Evolutionary conservation across 2,329 filamentous ascomycete species (phyloP), one percentile per base, ranked within the genome.

Genomic region (Trichoderma koningiopsis): DNA sequence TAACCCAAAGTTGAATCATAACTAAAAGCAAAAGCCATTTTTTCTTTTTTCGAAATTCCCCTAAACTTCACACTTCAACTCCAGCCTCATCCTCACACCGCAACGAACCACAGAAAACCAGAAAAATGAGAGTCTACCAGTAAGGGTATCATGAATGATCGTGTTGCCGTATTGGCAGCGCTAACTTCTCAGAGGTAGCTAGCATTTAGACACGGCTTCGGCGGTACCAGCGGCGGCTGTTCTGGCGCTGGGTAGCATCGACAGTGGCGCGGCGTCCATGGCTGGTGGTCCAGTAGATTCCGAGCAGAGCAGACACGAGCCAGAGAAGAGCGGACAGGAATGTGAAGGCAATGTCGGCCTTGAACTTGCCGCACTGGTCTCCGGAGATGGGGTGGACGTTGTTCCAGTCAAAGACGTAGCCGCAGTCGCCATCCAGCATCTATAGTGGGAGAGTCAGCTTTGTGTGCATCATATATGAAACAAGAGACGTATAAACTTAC

Each of bases 271-370:
- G 81, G 31, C 72, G 72, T 71, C 79, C 77, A 35, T 75, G 78
- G 71, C 81, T 80, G 70, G 81, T 83, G 24, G 85, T 81, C 85
- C 85, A 88, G 76, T 86, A 82, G 73, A 87, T 76, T 57, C 84
- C 87, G 55, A 92, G 75, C 24, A 91, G 75, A 19, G 85, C 85
- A 58, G 88, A 91, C 14, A 83, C 86, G 52, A 93, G 85, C 91
- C 91, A 94, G 75, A 89, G 83, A 72, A 92, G 84, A 68, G 90
- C 90, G 2, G 89, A 90, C 67, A 93, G 79, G 80, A 94, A 94
- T 60, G 85, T 82, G 75, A 94, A 93, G 5, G 91, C 91, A 73
- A 92, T 86, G 71, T 87, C 84, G 52, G 92, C 87, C 80, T 91
- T 92, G 86, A 88, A 92, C 74, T 88, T 86, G 69, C 87, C 84